phyloP scores from a whole-genome alignment of 2,329 filamentous ascomycete species.

The Dendryphion nanum region DNA sequence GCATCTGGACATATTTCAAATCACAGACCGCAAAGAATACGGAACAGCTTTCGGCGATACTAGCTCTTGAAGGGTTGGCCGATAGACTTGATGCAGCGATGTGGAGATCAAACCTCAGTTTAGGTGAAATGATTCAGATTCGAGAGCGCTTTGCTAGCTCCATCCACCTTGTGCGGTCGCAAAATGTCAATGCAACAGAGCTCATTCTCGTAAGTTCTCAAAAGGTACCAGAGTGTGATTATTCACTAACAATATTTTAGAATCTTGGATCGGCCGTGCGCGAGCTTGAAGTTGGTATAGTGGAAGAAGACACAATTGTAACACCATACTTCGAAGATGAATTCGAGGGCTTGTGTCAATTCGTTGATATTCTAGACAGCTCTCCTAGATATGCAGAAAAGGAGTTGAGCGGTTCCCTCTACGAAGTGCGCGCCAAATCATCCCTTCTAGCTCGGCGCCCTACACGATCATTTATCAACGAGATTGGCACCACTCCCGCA shows the following conservation, averaged over 20 bases:
- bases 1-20: conserved; percentile 71
- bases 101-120: conserved; percentile 32
- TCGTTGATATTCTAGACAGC: conserved; percentile 20
- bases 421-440: conserved; percentile 23
- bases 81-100: conserved; percentile 45
- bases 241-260: conserved; percentile 1
- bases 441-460: conserved; percentile 36
- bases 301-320: conserved; percentile 22
- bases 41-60: conserved; percentile 37
- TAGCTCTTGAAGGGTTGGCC: conserved; percentile 46
- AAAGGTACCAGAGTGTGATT: too few species aligned
- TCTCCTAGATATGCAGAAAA: neutral
- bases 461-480: conserved; percentile 22
- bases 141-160: conserved; percentile 34
- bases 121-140: conserved; percentile 37
- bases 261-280: conserved; percentile 26
- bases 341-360: conserved; percentile 40
- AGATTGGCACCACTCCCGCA: conserved; percentile 10
- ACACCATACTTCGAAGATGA: conserved; percentile 37
- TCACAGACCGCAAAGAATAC: conserved; percentile 53
- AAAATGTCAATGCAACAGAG: conserved; percentile 28
- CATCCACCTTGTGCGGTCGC: conserved; percentile 27
- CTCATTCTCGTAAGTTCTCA: conserved; percentile 23
- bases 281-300: conserved; percentile 28
- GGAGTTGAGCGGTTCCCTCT: conserved; percentile 6